Evolutionary conservation across 148 eudicot genomes (phyloP), one percentile per base, ranked within the genome.

Genomic region (Heliamphora exappendiculata): DNA sequence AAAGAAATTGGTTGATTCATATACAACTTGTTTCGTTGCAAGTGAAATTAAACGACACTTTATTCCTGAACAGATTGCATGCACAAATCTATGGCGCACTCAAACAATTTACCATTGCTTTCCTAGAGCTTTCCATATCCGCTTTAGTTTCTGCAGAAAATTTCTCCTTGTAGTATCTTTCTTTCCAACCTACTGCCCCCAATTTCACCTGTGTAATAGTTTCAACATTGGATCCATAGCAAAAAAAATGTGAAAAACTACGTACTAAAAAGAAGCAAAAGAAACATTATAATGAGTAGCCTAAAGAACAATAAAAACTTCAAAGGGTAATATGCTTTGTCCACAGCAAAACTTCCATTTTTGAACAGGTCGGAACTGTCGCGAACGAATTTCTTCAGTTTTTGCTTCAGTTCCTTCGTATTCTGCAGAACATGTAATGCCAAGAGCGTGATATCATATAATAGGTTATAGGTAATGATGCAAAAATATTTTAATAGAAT

Each of bases 121-220:
- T 88, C 62, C 87, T 78, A 0, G 31, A 60, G 53, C 50, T 13
- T 64, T 84, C 86, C 1, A 74, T 65, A 0, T 82, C 82, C 4
- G 37, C 66, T 68, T 42, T 68, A 24, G 74, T 76, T 76, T 76
- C 79, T 26, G 67, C 74, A 37, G 37, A 69, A 74, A 88, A 82
- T 47, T 86, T 88, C 63, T 70, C 82, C 55, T 44, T 73, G 67
- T 88, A 88, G 19, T 84, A 86, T 60, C 91, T 81, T 1, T 85
- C 78, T 34, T 20, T 82, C 82, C 84, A 82, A 6, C 87, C 88
- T 2, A 64, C 37, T 0, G 65, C 4, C 22, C 86, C 86, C 47
- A 82, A 51, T 63, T 55, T 84, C 22, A 88, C 84, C 91, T 86
- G 79, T 3, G 31, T 58, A 19, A 57, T 34, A 42, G 22, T 16